A percentile compares a stretch with the other conserved stretches of the same genome.
Conservation (phyloP, 129 eudicot genomes). For the Calendula officinalis region DNA sequence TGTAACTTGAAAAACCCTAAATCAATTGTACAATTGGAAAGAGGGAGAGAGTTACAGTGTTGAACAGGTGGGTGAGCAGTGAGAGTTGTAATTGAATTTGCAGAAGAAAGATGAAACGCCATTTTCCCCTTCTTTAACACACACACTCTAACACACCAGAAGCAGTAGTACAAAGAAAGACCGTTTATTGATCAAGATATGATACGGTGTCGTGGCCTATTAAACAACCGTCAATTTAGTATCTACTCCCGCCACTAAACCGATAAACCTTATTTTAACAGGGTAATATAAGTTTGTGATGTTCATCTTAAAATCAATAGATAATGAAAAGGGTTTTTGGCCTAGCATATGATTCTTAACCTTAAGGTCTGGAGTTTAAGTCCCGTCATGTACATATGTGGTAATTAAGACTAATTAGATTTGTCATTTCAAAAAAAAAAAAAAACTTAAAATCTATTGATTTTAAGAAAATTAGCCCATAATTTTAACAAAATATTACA, state of each 20-base stretch:
- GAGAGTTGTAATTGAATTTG: conserved; percentile 25
- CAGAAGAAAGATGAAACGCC: conserved; percentile 47
- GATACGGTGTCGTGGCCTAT: background rate
- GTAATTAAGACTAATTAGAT: no score
- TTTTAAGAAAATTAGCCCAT: no score
- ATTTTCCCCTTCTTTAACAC: conserved; percentile 25
- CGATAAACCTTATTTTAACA: no score
- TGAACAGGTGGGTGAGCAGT: conserved; percentile 10
- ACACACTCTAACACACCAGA: background rate
- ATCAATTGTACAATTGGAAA: background rate
- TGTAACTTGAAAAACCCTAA: conserved; percentile 12
- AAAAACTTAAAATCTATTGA: no score
- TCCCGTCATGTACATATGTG: no score
- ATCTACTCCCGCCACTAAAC: background rate
- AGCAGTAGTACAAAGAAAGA: background rate
- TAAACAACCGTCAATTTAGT: background rate
- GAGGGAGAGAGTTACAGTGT: conserved; percentile 28
- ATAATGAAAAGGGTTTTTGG: no score
- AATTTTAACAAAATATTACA: no score
- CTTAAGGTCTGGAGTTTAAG: no score
- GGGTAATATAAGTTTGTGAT: no score
- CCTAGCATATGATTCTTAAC: no score
- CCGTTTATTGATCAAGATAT: conserved; percentile 9
- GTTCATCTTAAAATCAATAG: no score
- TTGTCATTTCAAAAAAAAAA: no score